Evolutionary conservation across 306 rosid species (phyloP).

Genomic region (Casuarina cunninghamiana): DNA sequence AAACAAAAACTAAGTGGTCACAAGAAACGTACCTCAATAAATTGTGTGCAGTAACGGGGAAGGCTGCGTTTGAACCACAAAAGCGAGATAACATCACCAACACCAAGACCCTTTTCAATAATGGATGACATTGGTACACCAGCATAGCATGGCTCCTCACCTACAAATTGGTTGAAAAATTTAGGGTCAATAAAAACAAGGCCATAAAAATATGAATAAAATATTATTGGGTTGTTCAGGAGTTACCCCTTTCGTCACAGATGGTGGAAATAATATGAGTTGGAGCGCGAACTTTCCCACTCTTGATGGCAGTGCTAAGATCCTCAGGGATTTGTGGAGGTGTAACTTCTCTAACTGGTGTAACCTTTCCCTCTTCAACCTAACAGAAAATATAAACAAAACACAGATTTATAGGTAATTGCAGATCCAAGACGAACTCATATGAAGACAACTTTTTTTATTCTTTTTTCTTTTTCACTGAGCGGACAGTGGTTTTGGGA

Average conservation of each 20-base stretch:
- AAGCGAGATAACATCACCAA: slow-evolving; percentile 96
- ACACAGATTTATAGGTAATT: not conserved
- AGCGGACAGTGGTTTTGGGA: not conserved
- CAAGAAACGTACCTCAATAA: slow-evolving; percentile 72
- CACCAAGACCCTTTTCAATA: slow-evolving; percentile 86
- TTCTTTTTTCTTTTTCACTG: not conserved
- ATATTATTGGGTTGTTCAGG: slow-evolving; percentile 17
- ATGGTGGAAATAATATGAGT: slow-evolving; percentile 97
- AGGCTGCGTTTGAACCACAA: slow-evolving; percentile 99
- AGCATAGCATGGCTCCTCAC: slow-evolving; percentile 99
- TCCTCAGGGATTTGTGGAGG: slow-evolving; percentile 99
- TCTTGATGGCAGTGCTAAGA: slow-evolving; percentile 77
- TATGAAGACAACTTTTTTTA: slow-evolving; percentile 6
- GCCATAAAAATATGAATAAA: not conserved
- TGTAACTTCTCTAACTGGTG: slow-evolving; percentile 74
- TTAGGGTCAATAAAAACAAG: slow-evolving; percentile 26
- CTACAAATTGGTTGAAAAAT: slow-evolving; percentile 46
- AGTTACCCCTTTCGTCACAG: slow-evolving; percentile 94
- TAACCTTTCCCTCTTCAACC: slow-evolving; percentile 72
- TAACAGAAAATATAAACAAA: slow-evolving; percentile 25
- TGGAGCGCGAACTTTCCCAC: slow-evolving; percentile 98
- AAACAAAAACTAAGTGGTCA: slow-evolving; percentile 15
- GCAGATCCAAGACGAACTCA: slow-evolving; percentile 15
- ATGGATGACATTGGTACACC: slow-evolving; percentile 99
- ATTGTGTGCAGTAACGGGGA: slow-evolving; percentile 93